Base-by-base conservation (phyloP, 129 eudicot genomes). In the Artemisia argyi region DNA sequence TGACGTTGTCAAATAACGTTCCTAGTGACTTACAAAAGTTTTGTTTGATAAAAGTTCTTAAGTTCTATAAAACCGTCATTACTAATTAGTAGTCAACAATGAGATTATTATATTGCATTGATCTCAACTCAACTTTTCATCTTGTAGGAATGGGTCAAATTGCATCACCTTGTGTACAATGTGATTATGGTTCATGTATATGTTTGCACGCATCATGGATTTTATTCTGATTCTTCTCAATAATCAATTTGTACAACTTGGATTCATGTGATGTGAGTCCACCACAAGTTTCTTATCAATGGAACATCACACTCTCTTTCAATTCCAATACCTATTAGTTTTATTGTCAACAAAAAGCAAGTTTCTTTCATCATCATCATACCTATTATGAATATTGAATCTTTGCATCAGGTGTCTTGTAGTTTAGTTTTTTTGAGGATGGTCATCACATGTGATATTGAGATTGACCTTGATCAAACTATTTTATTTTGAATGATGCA, bases 241-340 rank as follows among this genome's bases (percentile, higher is more conserved):
- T 55, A 66, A 67, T 50, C 48, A 42, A 70, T 0, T 20, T 24
- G 70, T 75, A 75, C 44, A 55, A 56, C 35, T 22, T 54, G 79
- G 20, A 62, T 71, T 61, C 80, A 76, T 57, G 80, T 76, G 80
- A 67, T 24, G 17, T 17, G 44, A 51, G 35, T 30, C 51, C n/a
- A 55, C 42, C 44, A 65, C 39, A 35, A 57, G 50, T 67, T 76
- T 76, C 68, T 75, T 68, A 62, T 70, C 47, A 22, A 62, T 53
- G 48, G 49, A 50, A 62, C 49, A 3, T 44, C 76, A 77, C 54
- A 22, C 12, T 47, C 70, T 18, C 20, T 19, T 77, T 54, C 58
- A 55, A 77, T 48, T 53, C 13, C 50, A 70, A 35, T 3, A 7
- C 17, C 6, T 76, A 61, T 77, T 77, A 61, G 76, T 77, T 77